Base-by-base conservation (phyloP, 805 yeast species). In the Yarrowia keelungensis region DNA sequence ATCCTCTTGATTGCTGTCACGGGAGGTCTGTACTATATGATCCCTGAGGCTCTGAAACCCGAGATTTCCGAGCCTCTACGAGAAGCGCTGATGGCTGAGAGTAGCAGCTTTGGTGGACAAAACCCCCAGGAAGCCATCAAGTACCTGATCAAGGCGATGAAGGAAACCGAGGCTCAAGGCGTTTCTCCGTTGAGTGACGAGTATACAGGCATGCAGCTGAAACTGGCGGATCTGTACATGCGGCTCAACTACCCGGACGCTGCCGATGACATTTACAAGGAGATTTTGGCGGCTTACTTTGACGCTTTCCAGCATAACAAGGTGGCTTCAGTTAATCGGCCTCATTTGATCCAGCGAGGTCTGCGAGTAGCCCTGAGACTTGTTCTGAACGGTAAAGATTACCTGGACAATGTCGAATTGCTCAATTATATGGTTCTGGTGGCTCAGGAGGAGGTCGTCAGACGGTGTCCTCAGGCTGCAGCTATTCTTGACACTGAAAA, bases 201-300 rank as follows among this genome's bases (percentile, higher is more conserved):
- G 74, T 93, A 90, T 76, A 93, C 98, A 0, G 97, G 98, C 0
- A 86, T 94, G 66, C 97, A 93, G 74, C 81, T 94, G 76, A 91
- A 93, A 74, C 81, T 91, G 45, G 97, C 89, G 11, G 97, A 92
- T 74, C 89, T 92, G 92, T 90, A 86, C 75, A 97, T 91, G 74
- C 82, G 88, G 49, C 77, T 92, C 72, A 83, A 82, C 26, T 82
- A 85, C 86, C 72, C 75, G 41, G 85, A 85, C 14, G 89, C 89
- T 65, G 96, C 97, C 0, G 81, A 85, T 45, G 81, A 82, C 71
- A 78, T 91, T 8, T 92, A 91, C 77, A 81, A 85, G 69, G 94
- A 90, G 73, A 79, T 91, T 61, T 85, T 87, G 12, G 82, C 87
- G 5, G 79, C 85, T 45, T 89, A 87, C 74, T 69, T 72, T 26